Base-by-base conservation (phyloP, 495 filamentous ascomycete species). In the Talaromyces thailandensis region DNA sequence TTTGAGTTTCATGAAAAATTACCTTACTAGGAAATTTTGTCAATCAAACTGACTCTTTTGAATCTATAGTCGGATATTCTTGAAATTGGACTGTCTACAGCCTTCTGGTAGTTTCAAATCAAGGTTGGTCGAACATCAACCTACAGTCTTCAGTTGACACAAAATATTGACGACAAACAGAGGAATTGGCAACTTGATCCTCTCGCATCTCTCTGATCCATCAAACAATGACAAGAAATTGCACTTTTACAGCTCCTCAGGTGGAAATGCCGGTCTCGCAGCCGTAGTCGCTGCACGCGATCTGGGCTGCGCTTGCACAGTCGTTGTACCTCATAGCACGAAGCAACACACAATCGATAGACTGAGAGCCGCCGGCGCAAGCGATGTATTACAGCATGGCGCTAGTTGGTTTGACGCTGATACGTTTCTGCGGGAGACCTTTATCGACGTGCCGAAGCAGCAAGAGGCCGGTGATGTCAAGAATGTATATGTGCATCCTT, bases 81-180 rank as follows among this genome's bases (percentile, higher is more conserved):
- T 98, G 68, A 98, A 98, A 72, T 81, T 96, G 50, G 93, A 98
- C 55, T 86, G 88, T 67, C 82, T 93, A 60, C 93, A 98, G 68
- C 93, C 93, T 2, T 88, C 88, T 0, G 92, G 91, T 35, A 93
- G 91, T 6, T 98, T 96, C 82, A 98, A 96, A 72, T 94, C 92
- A 11, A 85, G 91, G 80, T 84, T 75, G n/a, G 51, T 51, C 25
- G n/a, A n/a, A 12, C 26, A 35, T 14, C 16, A 4, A 35, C 35
- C 35, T 4, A 40, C 14, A 16, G 1, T 9, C 14, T 16, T 16
- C 4, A 16, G 4, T 4, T 4, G 35, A 5, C 14, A 40, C 2
- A 40, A 40, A 16, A 4, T 35, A 35, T 61, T 61, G 56, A 65
- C 52, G 14, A 51, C 31, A 3, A 1, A 21, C 61, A 84, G 85